Evolutionary conservation across 140 eudicot species (phyloP), one percentile per base, ranked within the genome.

Genomic region (Erigeron philadelphicus): DNA sequence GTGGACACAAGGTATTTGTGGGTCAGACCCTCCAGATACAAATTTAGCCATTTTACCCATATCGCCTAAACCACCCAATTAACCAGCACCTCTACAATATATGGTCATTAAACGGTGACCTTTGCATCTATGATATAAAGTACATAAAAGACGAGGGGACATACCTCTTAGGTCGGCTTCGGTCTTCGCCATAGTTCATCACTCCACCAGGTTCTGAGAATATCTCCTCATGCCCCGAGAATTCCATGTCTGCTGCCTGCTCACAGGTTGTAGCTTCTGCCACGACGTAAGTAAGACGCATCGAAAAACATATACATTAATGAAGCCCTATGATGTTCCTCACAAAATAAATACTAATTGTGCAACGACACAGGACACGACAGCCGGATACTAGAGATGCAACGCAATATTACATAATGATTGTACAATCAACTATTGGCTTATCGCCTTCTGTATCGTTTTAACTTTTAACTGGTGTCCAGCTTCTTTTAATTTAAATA

Each of bases 191-290:
- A 25, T 78, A 91, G 70, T 88, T 96, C 96, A 86, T 91, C 80
- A 88, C 95, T 83, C 97, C 96, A 79, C 89, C 91, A 82, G 84
- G 86, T 84, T 88, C 97, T 75, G 89, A 75, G 88, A 60, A 84
- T 80, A 88, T 75, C 84, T 87, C 96, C 81, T 86, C 96, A 47
- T 84, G 90, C 80, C 96, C 96, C 81, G 91, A 77, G 80, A 88
- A 84, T 71, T 91, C 96, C 61, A 75, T 55, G 75, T 86, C 95
- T 73, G 87, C 97, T 95, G 87, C 97, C 96, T 91, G 97, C 96
- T 90, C 76, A 89, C 72, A 88, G 94, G 83, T 77, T 78, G 90
- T 79, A 82, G 86, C 95, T 86, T 90, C 96, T 90, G 97, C 97
- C 96, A 88, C 85, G 74, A 80, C 55, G 96, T 88, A 88, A 91